Conservation (phyloP, 1,284 basidiomycete genomes). For the Peniophora sp. region DNA sequence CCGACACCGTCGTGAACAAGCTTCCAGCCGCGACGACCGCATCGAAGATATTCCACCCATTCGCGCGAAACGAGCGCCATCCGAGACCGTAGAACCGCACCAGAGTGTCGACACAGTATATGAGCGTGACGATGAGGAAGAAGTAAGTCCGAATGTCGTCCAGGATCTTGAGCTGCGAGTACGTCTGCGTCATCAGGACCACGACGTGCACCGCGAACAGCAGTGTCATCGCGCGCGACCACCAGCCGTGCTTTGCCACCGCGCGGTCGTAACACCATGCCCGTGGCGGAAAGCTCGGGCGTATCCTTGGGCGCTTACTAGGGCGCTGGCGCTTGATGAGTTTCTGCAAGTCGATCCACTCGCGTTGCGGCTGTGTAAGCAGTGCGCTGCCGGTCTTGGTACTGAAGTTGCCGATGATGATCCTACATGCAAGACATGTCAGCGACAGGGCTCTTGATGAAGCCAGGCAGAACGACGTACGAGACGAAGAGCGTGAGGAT, state of each 20-base stretch:
- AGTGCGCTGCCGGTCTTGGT: conserved; percentile 80
- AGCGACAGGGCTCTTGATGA: background rate
- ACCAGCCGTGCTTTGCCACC: conserved; percentile 90
- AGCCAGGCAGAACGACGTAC: conserved; percentile 29
- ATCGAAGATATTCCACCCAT: conserved; percentile 94
- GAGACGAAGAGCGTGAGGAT: conserved; percentile 86
- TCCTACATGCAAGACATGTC: conserved; percentile 34
- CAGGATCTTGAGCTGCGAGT: conserved; percentile 44
- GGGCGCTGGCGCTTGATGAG: conserved; percentile 85
- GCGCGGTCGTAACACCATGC: conserved; percentile 93
- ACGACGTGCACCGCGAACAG: conserved; percentile 84
- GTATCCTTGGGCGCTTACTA: conserved; percentile 66
- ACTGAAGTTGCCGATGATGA: conserved; percentile 94
- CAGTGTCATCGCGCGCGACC: conserved; percentile 79
- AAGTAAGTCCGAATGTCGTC: conserved; percentile 70
- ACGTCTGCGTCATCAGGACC: conserved; percentile 84
- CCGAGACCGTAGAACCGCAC: conserved; percentile 84
- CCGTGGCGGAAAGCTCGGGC: conserved; percentile 50
- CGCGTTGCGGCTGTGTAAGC: conserved; percentile 82
- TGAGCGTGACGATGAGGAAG: conserved; percentile 67
- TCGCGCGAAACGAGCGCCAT: conserved; percentile 75
- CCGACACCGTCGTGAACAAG: conserved; percentile 78
- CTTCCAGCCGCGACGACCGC: conserved; percentile 78
- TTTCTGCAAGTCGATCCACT: conserved; percentile 93
- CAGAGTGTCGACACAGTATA: conserved; percentile 76